Evolutionary conservation across 148 eudicot genomes (phyloP), one percentile per base, ranked within the genome.

Genomic region (Talinum fruticosum): DNA sequence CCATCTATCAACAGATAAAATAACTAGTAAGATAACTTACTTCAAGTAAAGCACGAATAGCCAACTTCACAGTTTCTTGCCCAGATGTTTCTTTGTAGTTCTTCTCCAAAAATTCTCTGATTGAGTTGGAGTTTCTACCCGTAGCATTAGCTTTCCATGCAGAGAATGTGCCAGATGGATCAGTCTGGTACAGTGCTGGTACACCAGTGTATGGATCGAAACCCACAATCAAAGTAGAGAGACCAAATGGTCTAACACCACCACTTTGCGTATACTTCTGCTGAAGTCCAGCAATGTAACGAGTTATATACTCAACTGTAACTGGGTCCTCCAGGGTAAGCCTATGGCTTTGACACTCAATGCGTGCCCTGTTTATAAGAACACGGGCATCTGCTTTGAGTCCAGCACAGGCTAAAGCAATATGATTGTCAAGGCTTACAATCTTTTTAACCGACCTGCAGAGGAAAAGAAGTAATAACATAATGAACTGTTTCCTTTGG

Each of bases 121-220:
- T 85, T 1, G 99, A 96, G 72, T 96, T 96, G 28, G 97, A 96
- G 87, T 96, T 96, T 83, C 99, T 90, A 47, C 99, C 99, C 70
- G 99, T 96, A 35, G 98, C 97, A 86, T 96, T 96, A 73, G 99
- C 99, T 83, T 96, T 96, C 99, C 99, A 96, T 3, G 99, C 98
- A 26, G 99, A 93, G 83, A 96, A 96, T 13, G 99, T 96, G 28
- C 99, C 99, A 16, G 99, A 96, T 75, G 99, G 99, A 85, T 96
- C 99, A 57, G 99, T 96, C 87, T 96, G 99, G 76, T 96, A 96
- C 18, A 96, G 90, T 8, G 98, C 84, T 32, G 99, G 99, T 19
- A 85, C 88, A 73, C 86, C 82, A 66, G 95, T 88, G 81, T 96
- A 79, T 15, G 99, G 98, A 72, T 96, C 99, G 77, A 96, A 96